Percentiles rank a stretch among this genome's conserved stretches.
phyloP scores from a whole-genome alignment of 768 basidiomycete genomes.

The Boletus sensibilis region DNA sequence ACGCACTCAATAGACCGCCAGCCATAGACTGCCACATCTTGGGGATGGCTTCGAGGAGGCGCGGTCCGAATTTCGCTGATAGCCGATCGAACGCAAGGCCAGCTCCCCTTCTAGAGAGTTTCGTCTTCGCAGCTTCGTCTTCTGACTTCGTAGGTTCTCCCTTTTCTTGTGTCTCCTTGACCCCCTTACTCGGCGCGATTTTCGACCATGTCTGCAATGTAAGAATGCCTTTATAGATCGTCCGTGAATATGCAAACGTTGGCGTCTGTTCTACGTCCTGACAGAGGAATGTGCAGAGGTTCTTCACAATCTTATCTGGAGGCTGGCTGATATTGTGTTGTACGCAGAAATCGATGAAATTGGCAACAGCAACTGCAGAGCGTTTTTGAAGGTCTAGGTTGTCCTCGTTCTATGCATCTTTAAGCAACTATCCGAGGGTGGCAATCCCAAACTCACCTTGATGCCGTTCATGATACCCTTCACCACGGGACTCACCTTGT shows the following conservation, averaged over 20 bases:
- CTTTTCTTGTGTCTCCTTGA: conserved; percentile 43
- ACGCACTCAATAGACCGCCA: conserved; percentile 69
- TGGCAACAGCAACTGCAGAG: conserved; percentile 81
- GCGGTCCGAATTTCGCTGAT: conserved; percentile 70
- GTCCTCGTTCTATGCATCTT: conserved; percentile 68
- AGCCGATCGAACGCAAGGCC: conserved; percentile 77
- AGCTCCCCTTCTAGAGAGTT: conserved; percentile 82
- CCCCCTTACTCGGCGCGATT: conserved; percentile 33
- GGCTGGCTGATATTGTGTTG: conserved; percentile 74
- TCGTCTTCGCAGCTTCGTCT: conserved; percentile 57
- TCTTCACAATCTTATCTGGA: conserved; percentile 94
- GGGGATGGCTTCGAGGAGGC: conserved; percentile 76
- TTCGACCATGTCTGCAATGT: conserved; percentile 57
- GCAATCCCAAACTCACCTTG: conserved; percentile 59
- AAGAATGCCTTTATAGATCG: conserved; percentile 67
- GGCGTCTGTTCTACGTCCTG: conserved; percentile 89
- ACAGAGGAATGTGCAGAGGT: conserved; percentile 94
- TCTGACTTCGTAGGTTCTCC: conserved; percentile 45
- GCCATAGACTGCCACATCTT: conserved; percentile 95
- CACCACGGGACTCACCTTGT: conserved; percentile 94
- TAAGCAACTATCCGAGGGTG: conserved; percentile 4
- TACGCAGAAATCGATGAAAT: conserved; percentile 85
- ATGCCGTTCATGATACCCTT: conserved; percentile 97
- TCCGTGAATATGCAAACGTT: conserved; percentile 71
- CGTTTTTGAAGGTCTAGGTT: conserved; percentile 86